Percentiles rank a stretch among this genome's conserved stretches.
Conservation (phyloP, 345 rosid genomes). For the Pistacia atlantica region DNA sequence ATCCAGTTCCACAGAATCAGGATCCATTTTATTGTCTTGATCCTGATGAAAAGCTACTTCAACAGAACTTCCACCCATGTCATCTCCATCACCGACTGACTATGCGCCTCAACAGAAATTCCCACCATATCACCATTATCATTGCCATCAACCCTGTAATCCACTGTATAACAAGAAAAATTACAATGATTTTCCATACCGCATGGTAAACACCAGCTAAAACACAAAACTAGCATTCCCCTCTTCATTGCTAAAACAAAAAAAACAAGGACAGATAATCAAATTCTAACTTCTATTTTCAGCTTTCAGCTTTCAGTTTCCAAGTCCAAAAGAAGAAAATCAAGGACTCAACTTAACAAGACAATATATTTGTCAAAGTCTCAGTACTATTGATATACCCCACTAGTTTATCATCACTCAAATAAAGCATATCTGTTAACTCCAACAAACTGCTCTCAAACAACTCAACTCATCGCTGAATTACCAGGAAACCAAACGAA, state of each 20-base stretch:
- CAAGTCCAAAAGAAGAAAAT: not conserved
- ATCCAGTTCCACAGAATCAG: slow-evolving; percentile 34
- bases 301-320: not conserved
- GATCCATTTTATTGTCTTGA: slow-evolving; percentile 53
- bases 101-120: slow-evolving; percentile 46
- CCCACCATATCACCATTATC: slow-evolving; percentile 44
- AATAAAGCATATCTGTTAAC: not conserved
- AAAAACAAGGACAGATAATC: not conserved
- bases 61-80: slow-evolving; percentile 44
- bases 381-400: not conserved
- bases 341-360: not conserved
- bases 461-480: not conserved
- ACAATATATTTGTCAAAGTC: not conserved
- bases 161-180: slow-evolving; percentile 63
- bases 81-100: slow-evolving; percentile 47
- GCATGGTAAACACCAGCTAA: not conserved
- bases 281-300: not conserved
- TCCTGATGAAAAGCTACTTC: slow-evolving; percentile 44
- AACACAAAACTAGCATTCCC: not conserved
- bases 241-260: not conserved
- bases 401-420: not conserved
- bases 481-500: not conserved
- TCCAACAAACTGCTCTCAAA: not conserved
- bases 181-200: slow-evolving; percentile 5
- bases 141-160: slow-evolving; percentile 59